These are phyloP conservation scores for Aristolochia fimbriata DNA, from an alignment of 164 flowering plant species.

Conservation along the genomic window DNA sequence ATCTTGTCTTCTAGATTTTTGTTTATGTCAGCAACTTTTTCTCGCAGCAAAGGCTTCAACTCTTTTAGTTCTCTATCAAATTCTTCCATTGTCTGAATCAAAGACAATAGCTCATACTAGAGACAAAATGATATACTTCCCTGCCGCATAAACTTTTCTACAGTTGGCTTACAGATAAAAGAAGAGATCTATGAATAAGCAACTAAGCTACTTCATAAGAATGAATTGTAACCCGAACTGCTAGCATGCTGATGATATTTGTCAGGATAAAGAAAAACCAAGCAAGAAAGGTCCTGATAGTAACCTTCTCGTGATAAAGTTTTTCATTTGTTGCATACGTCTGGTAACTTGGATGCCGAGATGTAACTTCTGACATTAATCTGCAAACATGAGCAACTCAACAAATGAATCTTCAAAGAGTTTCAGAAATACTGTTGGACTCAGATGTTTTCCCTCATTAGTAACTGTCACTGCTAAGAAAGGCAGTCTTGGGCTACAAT, in stretches of 20 bases:
- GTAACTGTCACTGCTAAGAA: too few relatives aligned
- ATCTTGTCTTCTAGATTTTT: background rate
- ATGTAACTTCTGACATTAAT: constrained; percentile 11
- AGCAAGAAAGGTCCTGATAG: background rate
- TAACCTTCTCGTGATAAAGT: constrained; percentile 22
- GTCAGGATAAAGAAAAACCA: background rate
- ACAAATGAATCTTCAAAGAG: background rate
- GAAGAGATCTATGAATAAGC: too few relatives aligned
- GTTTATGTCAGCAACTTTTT: constrained; percentile 4
- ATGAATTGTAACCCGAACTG: background rate
- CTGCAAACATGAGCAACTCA: constrained; percentile 8
- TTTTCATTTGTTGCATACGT: constrained; percentile 16
- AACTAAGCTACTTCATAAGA: background rate
- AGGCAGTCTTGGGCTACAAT: too few relatives aligned
- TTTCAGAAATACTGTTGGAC: too few relatives aligned
- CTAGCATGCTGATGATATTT: background rate
- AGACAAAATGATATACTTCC: background rate
- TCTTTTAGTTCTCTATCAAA: constrained; percentile 19
- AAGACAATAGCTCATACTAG: background rate
- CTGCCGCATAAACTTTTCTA: background rate
- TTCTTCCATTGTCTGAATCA: constrained; percentile 17
- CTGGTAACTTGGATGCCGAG: constrained; percentile 19
- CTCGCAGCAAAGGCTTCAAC: constrained; percentile 14
- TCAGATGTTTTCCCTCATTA: too few relatives aligned
- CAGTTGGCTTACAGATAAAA: too few relatives aligned